Base-by-base conservation (phyloP, 805 yeast species). In the Pichia manshurica region DNA sequence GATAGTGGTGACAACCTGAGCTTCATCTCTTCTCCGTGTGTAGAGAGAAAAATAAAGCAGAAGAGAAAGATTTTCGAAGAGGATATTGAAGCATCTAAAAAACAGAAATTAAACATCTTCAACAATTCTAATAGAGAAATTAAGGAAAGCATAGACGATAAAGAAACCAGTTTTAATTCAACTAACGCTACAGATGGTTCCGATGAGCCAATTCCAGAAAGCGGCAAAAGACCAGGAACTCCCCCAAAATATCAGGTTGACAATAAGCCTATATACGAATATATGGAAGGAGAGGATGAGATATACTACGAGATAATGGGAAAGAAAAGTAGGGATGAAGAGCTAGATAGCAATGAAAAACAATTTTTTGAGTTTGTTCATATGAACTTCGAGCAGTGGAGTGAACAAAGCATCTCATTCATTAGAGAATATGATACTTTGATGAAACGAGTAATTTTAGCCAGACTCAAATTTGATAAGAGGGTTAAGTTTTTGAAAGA, bases 391-490 rank as follows among this genome's bases (percentile, higher is more conserved):
- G 51, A 50, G 10, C 53, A 53, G 13, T 77, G 81, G 80, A 51
- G 67, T 20, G 41, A 47, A 3, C 53, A 60, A 19, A 75, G 78
- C 0, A 59, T 67, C 6, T 31, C 49, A 3, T 55, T 74, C 23
- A 53, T 58, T 20, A 51, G 55, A 9, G 64, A 64, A 43, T 71
- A 74, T 47, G 58, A 64, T 4, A 46, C 51, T 2, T 58, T 74
- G 19, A 56, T 69, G 33, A 56, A 66, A 25, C 60, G 61, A 39
- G 56, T 73, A 17, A 62, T 73, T 3, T 39, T 57, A 5, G 62
- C 69, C 13, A 65, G 80, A 52, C 57, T 69, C 25, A 68, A 67
- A 48, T 60, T 74, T 25, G 69, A 69, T 48, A 59, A 62, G 33
- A 68, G 67, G 45, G 70, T 74, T 32, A 48, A 56, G 8, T 47